These are phyloP conservation scores for Xylariales sp. DNA, from an alignment of 2,329 filamentous ascomycete species.

Conservation along the genomic window DNA sequence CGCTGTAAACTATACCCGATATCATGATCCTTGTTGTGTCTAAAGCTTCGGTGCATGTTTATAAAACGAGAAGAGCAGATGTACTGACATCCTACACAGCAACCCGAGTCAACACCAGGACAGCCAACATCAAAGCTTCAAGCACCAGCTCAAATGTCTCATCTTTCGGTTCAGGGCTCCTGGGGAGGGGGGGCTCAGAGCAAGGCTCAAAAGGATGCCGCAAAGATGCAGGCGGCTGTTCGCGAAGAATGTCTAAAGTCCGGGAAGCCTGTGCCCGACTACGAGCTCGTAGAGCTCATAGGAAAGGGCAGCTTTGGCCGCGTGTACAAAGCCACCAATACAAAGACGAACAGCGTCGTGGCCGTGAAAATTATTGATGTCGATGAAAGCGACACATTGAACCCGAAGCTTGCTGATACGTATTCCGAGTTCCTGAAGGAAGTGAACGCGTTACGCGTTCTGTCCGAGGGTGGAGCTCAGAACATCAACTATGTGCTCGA, in stretches of 20 bases:
- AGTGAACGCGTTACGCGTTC: constrained; percentile 63
- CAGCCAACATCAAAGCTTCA: too few relatives aligned
- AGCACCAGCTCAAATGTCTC: too few relatives aligned
- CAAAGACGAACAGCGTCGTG: constrained; percentile 50
- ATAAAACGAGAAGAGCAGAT: too few relatives aligned
- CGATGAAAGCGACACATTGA: constrained; percentile 66
- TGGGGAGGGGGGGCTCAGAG: too few relatives aligned
- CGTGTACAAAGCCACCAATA: constrained; percentile 61
- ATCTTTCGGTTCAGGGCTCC: too few relatives aligned
- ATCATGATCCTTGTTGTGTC: too few relatives aligned
- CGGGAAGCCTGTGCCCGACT: constrained; percentile 58
- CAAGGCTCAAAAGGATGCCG: constrained; percentile 64
- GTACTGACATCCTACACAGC: too few relatives aligned
- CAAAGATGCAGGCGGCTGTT: constrained; percentile 62
- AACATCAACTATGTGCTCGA: constrained; percentile 82
- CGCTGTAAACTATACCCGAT: too few relatives aligned
- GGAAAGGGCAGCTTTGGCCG: constrained; percentile 71
- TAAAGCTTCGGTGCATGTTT: too few relatives aligned
- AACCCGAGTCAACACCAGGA: too few relatives aligned
- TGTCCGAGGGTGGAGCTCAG: constrained; percentile 68
- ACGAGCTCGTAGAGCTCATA: constrained; percentile 67
- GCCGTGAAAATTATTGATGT: constrained; percentile 83
- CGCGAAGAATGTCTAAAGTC: constrained; percentile 56
- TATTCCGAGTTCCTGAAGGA: constrained; percentile 68
- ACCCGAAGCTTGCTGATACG: constrained; percentile 61